Base-by-base conservation (phyloP, 129 eudicot species). In the Flaveria ramosissima region DNA sequence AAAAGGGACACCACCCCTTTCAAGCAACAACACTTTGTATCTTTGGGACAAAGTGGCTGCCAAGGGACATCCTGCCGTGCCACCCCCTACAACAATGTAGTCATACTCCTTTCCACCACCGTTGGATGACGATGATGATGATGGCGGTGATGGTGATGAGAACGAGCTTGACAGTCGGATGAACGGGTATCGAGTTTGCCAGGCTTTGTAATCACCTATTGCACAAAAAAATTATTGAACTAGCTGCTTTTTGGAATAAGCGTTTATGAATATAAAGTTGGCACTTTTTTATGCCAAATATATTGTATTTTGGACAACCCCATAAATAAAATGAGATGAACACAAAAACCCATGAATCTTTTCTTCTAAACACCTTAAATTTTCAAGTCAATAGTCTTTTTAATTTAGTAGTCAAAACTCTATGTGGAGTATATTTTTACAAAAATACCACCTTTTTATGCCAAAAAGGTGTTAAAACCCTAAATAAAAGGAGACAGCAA, bases 1-100 rank as follows among this genome's bases (percentile, higher is more conserved):
- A 83, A 94, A 94, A 1, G 99, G 99, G n/a, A 85, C 95, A 36
- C 99, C 99, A 2, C 99, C 99, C 71, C 99, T 81, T 71, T 94
- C 99, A 78, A 94, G 65, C 56, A 94, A 77, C 23, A 94, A 30
- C 9, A 94, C 99, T 43, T 84, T 87, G 84, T 72, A 94, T 27
- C 89, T 86, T 67, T 82, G 83, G 1, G 99, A 91, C 53, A 94
- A 80, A 9, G 99, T 94, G 55, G 99, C 92, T 9, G 99, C 97
- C 68, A 94, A 78, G 23, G 99, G 99, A 76, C 99, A 94, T 41
- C 99, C 99, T 15, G 96, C 97, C 17, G 99, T 91, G 47, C 99
- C 99, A 7, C 99, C 99, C 7, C 99, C 99, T 0, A 94, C 92
- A 19, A 94, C 84, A 68, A 94, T 94, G 86, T 94, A 94, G 69